Conservation (phyloP, 2,329 filamentous ascomycete genomes). For the Nemania bipapillata region DNA sequence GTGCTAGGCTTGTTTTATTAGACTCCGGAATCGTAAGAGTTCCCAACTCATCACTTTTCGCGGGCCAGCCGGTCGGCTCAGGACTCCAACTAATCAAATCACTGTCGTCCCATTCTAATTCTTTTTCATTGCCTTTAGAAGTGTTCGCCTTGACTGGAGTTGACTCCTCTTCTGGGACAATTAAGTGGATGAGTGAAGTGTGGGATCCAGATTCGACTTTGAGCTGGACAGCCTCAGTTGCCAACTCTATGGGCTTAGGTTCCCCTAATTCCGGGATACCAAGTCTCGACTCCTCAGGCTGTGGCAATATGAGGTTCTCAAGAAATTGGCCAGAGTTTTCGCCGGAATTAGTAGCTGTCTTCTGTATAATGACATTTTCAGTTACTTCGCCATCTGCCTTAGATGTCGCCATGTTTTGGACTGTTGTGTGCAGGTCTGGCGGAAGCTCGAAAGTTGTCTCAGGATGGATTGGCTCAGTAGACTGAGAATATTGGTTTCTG, state of each 20-base stretch:
- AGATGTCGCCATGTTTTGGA: not conserved
- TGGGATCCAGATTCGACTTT: not conserved
- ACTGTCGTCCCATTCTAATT: constrained; percentile 1
- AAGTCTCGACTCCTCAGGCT: not conserved
- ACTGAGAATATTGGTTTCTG: not conserved
- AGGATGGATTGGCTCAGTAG: not conserved
- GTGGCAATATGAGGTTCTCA: not conserved
- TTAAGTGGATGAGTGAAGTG: not conserved
- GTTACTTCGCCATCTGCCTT: not conserved
- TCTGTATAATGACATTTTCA: not conserved
- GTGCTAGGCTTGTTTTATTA: not conserved
- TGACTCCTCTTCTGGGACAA: not conserved
- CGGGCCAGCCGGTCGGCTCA: not conserved
- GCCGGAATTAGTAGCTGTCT: not conserved
- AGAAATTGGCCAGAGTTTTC: too few species aligned
- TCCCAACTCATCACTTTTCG: not conserved
- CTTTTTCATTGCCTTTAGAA: not conserved
- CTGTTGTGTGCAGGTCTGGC: too few species aligned
- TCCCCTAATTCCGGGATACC: not conserved
- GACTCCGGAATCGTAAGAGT: not conserved
- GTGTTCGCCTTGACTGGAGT: not conserved
- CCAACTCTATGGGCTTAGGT: not conserved
- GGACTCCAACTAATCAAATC: constrained; percentile 27
- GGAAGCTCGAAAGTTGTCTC: constrained; percentile 5
- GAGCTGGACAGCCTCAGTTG: not conserved